A percentile compares a stretch with the other conserved stretches of the same genome.
Conservation (phyloP, 495 filamentous ascomycete species). For the Pyrenula aspistea region DNA sequence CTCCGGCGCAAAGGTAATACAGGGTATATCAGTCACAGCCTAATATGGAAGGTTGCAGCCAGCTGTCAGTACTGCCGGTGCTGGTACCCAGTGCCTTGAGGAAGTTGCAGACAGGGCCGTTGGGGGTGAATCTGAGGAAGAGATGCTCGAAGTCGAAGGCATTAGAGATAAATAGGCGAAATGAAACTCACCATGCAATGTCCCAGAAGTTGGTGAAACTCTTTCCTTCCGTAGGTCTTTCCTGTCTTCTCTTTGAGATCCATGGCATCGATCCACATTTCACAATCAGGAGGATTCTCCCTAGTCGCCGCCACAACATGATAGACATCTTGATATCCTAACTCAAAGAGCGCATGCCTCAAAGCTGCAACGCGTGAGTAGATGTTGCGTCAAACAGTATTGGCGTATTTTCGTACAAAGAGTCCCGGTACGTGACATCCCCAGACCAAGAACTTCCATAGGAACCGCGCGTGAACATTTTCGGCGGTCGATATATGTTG, state of each 20-base stretch:
- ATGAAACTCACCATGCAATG: neutral
- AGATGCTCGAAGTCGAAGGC: conserved; percentile 1
- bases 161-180: neutral
- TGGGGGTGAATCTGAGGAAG: conserved; percentile 10
- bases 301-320: conserved; percentile 1
- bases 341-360: conserved; percentile 3
- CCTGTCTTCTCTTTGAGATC: conserved; percentile 5
- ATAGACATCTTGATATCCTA: conserved; percentile 8
- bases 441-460: conserved; percentile 4
- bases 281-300: conserved; percentile 7
- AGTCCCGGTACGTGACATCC: conserved; percentile 4
- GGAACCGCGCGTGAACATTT: neutral
- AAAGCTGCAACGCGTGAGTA: neutral
- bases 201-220: neutral
- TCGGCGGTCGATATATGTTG: conserved; percentile 3
- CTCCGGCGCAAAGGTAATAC: conserved; percentile 39
- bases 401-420: neutral
- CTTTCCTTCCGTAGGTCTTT: conserved; percentile 2
- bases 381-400: neutral
- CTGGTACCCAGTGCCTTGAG: too few species aligned
- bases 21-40: conserved; percentile 42
- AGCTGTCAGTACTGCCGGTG: too few species aligned
- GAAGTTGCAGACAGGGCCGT: conserved; percentile 7
- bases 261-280: conserved; percentile 6
- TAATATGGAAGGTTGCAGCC: conserved; percentile 11